phyloP scores from a whole-genome alignment of 2,329 filamentous ascomycete species.

The Colletotrichum caudatum region DNA sequence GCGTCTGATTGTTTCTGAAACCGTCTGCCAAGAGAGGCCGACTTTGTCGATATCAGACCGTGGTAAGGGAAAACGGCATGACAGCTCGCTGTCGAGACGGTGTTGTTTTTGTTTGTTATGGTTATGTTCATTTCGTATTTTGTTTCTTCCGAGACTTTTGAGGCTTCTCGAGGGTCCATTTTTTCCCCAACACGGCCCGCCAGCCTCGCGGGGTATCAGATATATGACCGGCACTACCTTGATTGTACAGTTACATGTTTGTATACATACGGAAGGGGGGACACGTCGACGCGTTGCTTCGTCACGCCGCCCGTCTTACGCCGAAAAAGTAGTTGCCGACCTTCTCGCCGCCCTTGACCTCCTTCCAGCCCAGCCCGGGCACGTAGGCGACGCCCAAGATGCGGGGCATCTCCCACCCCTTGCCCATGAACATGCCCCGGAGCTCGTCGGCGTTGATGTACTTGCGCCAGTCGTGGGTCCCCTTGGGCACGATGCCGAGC shows the following conservation, averaged over 20 bases:
- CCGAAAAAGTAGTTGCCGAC: constrained; percentile 98
- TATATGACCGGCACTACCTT: constrained; percentile 23
- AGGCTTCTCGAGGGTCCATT: background rate
- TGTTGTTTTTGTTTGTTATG: background rate
- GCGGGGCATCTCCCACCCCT: constrained; percentile 70
- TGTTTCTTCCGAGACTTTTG: background rate
- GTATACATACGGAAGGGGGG: constrained; percentile 1
- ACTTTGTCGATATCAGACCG: constrained; percentile 11
- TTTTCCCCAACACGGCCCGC: background rate
- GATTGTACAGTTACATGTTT: constrained; percentile 23
- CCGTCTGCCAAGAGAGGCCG: background rate
- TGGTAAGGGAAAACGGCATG: background rate
- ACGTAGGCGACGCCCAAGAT: constrained; percentile 90
- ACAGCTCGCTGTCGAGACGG: no score
- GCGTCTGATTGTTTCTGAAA: constrained; percentile 28
- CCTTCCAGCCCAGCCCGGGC: constrained; percentile 89
- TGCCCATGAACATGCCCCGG: constrained; percentile 64
- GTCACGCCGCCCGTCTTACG: constrained; percentile 64
- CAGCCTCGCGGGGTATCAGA: constrained; percentile 20
- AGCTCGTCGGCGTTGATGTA: constrained; percentile 92
- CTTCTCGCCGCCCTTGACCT: constrained; percentile 82
- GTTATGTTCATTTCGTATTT: background rate
- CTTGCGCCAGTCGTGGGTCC: constrained; percentile 96
- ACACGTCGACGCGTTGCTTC: background rate
- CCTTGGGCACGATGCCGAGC: constrained; percentile 86